Percentiles rank a stretch among this genome's conserved stretches.
phyloP scores from a whole-genome alignment of 1,139 yeast species.

The Taphrina flavorubra region DNA sequence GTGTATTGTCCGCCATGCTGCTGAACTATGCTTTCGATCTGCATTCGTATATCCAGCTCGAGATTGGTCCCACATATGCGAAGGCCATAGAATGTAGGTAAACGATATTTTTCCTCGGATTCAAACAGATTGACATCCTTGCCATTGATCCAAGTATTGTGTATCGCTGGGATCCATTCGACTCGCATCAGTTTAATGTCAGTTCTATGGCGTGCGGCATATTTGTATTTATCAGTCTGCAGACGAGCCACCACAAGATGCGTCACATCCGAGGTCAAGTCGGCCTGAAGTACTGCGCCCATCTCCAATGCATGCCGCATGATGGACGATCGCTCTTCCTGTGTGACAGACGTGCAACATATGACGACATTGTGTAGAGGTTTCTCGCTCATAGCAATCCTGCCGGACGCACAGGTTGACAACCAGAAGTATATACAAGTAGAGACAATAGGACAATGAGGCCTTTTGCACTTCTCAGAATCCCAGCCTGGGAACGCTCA shows the following conservation, averaged over 20 bases:
- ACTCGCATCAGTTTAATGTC: conserved; percentile 66
- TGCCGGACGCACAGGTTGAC: no score
- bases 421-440: no score
- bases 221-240: conserved; percentile 70
- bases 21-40: conserved; percentile 55
- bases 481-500: no score
- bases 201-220: conserved; percentile 63
- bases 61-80: conserved; percentile 63
- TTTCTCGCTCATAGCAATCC: conserved; percentile 30
- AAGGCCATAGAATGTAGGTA: conserved; percentile 59
- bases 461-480: no score
- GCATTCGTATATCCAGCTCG: conserved; percentile 52
- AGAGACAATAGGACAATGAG: no score
- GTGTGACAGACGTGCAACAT: conserved; percentile 50
- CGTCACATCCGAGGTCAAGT: conserved; percentile 70
- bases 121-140: conserved; percentile 53
- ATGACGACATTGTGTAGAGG: conserved; percentile 50
- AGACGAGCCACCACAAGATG: conserved; percentile 71
- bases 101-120: conserved; percentile 48
- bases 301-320: conserved; percentile 51
- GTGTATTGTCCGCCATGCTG: conserved; percentile 66
- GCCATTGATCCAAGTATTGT: conserved; percentile 63
- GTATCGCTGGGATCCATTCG: conserved; percentile 57
- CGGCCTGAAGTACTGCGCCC: conserved; percentile 69
- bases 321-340: conserved; percentile 42